Percentiles rank a stretch among this genome's conserved stretches.
These are phyloP conservation scores for Cenchrus americanus DNA, from an alignment of 176 grass and related monocot genomes.

Conservation along the genomic window DNA sequence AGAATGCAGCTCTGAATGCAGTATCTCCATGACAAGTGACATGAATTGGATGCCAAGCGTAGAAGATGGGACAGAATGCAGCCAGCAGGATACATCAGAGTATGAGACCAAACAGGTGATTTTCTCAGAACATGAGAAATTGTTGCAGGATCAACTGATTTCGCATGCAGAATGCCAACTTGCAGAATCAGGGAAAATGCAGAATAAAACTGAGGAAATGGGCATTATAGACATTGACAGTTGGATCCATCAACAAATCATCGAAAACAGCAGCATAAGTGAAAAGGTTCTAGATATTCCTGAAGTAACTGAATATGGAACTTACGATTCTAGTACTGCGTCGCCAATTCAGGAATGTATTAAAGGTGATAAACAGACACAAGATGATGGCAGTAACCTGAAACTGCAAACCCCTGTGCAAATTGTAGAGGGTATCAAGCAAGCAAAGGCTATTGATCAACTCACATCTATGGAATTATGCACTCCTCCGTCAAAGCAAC, in stretches of 20 bases:
- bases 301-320: constrained; percentile 30
- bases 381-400: constrained; percentile 23
- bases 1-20: constrained; percentile 82
- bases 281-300: constrained; percentile 57
- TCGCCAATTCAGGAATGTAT: constrained; percentile 35
- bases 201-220: constrained; percentile 47
- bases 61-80: constrained; percentile 60
- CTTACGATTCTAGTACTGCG: constrained; percentile 27
- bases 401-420: constrained; percentile 20
- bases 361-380: constrained; percentile 36
- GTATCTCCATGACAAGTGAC: constrained; percentile 67
- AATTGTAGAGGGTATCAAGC: constrained; percentile 36
- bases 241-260: constrained; percentile 75
- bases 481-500: constrained; percentile 36
- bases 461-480: constrained; percentile 29
- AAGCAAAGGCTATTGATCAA: constrained; percentile 41
- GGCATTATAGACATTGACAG: constrained; percentile 55
- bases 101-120: constrained; percentile 84
- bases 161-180: constrained; percentile 47
- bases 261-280: constrained; percentile 50
- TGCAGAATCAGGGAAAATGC: constrained; percentile 42
- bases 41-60: constrained; percentile 50
- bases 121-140: constrained; percentile 72
- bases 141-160: constrained; percentile 44
- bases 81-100: constrained; percentile 66